These are phyloP conservation scores for Hypoxylon lienhwacheense DNA, from an alignment of 495 filamentous ascomycete genomes.

Conservation along the genomic window DNA sequence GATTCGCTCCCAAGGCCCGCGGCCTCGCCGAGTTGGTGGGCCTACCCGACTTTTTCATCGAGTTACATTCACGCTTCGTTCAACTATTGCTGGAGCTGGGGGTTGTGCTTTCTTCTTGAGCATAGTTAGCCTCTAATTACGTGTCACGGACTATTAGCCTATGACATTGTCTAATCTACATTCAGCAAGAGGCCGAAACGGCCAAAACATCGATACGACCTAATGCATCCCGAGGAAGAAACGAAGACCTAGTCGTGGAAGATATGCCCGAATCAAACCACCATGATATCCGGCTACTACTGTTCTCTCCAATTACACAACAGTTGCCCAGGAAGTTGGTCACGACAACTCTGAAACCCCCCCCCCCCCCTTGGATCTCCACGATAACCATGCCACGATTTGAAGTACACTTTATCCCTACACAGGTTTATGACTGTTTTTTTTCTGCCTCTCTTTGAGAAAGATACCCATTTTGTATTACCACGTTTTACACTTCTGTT, in stretches of 20 bases:
- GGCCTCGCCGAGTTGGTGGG: conserved; percentile 86
- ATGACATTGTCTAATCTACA: background rate
- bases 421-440: background rate
- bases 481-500: conserved; percentile 1
- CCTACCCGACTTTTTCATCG: conserved; percentile 82
- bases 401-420: conserved; percentile 2
- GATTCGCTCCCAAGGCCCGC: conserved; percentile 63
- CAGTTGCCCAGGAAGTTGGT: conserved; percentile 3
- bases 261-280: conserved; percentile 24
- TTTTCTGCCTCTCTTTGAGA: conserved; percentile 3
- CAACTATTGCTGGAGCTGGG: conserved; percentile 69
- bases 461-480: conserved; percentile 33
- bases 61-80: conserved; percentile 80
- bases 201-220: background rate
- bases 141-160: background rate
- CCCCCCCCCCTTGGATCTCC: conserved; percentile 6
- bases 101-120: conserved; percentile 48
- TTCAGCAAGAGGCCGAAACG: background rate
- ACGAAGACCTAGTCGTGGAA: conserved; percentile 13
- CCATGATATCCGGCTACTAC: too few species aligned
- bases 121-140: background rate
- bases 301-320: conserved; percentile 4
- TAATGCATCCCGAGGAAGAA: background rate
- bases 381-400: conserved; percentile 27
- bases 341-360: background rate